Base-by-base conservation (phyloP, 139 green algal genomes). In the Chlorella sorokiniana region DNA sequence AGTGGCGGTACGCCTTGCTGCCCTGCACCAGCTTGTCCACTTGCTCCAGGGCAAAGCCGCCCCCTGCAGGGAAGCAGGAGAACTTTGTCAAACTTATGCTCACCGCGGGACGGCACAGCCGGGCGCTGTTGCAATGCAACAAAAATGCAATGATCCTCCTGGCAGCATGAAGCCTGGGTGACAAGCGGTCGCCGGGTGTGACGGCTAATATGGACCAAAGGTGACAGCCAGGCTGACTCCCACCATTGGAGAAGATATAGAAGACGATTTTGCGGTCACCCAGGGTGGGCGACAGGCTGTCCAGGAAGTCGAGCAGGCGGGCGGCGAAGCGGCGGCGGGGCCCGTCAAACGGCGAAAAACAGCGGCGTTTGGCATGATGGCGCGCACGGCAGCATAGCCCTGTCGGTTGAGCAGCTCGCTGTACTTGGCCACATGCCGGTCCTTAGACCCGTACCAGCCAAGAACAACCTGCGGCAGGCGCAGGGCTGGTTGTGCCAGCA, bases 221-320 rank as follows among this genome's bases (percentile, higher is more conserved):
- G 6, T 4, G 10, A 22, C 25, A 25, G 33, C 23, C 29, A 38
- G 35, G 10, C 37, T 3, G 27, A 20, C 52, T 20, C 73, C 42
- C 69, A 8, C 84, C 84, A 41, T 88, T 88, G 31, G 33, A 69
- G 78, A 88, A 88, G 25, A 62, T 71, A 38, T 79, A 88, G 35
- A 88, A 41, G 18, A 70, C 42, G 31, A 88, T 7, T 3, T 29
- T 65, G 2, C 74, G 45, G 10, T 23, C 9, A 2, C 25, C 40
- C 8, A 42, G 7, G 0, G 16, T 10, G 56, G 41, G 35, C 27
- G 69, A 38, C 35, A 78, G 16, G 0, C 45, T 64, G 5, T 41
- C 41, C 16, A 81, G 7, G 11, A 62, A 78, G 22, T 81, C 29
- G 10, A 88, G 78, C 41, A 81, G 44, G 22, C 31, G 23, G 27